Evolutionary conservation across 768 basidiomycete genomes (phyloP), one percentile per base, ranked within the genome.

Genomic region (Mycena polygramma): DNA sequence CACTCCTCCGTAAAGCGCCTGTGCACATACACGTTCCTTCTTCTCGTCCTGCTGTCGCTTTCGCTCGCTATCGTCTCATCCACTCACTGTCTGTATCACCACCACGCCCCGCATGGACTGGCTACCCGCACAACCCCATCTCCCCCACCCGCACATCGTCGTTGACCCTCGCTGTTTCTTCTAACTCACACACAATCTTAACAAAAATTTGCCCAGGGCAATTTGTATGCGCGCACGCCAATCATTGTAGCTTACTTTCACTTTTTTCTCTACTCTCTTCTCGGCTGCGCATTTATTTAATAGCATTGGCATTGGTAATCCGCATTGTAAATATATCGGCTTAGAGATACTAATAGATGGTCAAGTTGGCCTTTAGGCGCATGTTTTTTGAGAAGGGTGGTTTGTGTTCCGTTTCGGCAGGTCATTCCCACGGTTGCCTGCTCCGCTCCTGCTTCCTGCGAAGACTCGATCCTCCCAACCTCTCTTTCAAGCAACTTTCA

Each of bases 251-350:
- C 41, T 41, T 41, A 15, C 41, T 41, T 41, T 41, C 41, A 41
- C 41, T 15, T 15, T 41, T 7, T 41, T 41, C 8, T 6, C 30
- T 30, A 45, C 41, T 6, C 10, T 36, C 11, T 22, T 51, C 22
- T 24, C 51, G 15, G 26, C 65, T 66, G 65, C 65, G 53, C 62
- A 54, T 53, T 70, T 70, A 70, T 66, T 66, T 66, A 62, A 59
- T 57, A 13, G 11, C 15, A 36, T 30, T 41, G 41, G 7, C 20
- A 39, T 55, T 55, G 54, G 20, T 35, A 54, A 26, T 45, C 41
- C 26, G 24, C 46, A 7, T 3, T 57, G 35, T 69, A 35, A 49
- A 61, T 61, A 52, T 63, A 49, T 60, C n/a, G 19, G 36, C 35
- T 49, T 60, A 36, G 30, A 60, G 46, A 7, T 20, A 41, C 41